Percentiles rank a stretch among this genome's conserved stretches.
Conservation (phyloP, 768 basidiomycete species). For the Tephrocybe sp. region DNA sequence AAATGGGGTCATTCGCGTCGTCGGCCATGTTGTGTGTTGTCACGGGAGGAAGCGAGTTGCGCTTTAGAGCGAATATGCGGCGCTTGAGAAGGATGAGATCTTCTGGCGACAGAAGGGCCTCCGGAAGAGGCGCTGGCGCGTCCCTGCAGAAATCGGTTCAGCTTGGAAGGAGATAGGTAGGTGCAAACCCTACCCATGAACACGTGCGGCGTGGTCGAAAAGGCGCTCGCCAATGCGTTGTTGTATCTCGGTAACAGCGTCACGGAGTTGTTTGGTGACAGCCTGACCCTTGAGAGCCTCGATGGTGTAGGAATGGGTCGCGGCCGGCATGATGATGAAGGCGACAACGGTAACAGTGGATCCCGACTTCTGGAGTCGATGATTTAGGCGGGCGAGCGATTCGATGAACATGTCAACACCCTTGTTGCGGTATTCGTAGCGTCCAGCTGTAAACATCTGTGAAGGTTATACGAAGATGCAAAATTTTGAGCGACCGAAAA, state of each 20-base stretch:
- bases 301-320: constrained; percentile 95
- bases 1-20: constrained; percentile 87
- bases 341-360: constrained; percentile 89
- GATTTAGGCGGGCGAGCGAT: constrained; percentile 79
- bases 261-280: constrained; percentile 93
- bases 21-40: constrained; percentile 99
- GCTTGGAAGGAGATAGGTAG: not conserved
- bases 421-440: constrained; percentile 99
- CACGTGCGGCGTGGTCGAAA: constrained; percentile 93
- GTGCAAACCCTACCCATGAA: constrained; percentile 70
- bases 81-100: constrained; percentile 95
- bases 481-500: not conserved
- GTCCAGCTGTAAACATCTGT: constrained; percentile 97
- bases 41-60: constrained; percentile 91
- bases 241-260: constrained; percentile 95
- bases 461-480: not conserved
- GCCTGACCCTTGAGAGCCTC: constrained; percentile 97
- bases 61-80: constrained; percentile 93
- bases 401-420: constrained; percentile 99
- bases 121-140: constrained; percentile 70
- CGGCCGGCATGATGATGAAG: constrained; percentile 98
- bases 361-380: constrained; percentile 52
- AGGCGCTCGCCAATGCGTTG: constrained; percentile 88
- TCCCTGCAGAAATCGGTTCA: constrained; percentile 51
- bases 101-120: constrained; percentile 81